Conservation (phyloP, 306 rosid species). For the Vachellia pachyceras region DNA sequence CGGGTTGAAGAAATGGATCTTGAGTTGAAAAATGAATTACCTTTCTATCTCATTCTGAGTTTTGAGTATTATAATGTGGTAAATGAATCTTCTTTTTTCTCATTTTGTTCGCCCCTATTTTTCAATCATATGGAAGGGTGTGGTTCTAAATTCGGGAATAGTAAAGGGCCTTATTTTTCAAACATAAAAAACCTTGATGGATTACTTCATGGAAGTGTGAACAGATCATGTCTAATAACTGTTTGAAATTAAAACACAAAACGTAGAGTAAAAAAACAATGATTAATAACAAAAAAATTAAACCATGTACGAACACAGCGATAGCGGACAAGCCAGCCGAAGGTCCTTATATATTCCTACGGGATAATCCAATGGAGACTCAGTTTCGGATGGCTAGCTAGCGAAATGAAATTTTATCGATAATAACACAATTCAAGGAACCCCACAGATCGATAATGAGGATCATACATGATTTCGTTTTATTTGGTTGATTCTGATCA, state of each 20-base stretch:
- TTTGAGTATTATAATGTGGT: slow-evolving; percentile 4
- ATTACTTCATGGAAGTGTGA: neutral
- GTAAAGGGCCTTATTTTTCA: too few species aligned
- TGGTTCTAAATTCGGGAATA: neutral
- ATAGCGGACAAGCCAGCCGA: too few species aligned
- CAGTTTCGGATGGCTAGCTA: neutral
- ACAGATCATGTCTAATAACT: too few species aligned
- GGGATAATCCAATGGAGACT: too few species aligned
- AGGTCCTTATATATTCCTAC: too few species aligned
- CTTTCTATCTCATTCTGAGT: neutral
- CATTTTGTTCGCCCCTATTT: neutral
- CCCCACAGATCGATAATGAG: neutral
- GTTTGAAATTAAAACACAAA: too few species aligned
- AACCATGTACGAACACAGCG: too few species aligned
- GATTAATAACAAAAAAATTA: too few species aligned
- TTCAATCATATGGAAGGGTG: neutral
- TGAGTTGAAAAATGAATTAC: neutral
- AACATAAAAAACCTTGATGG: neutral
- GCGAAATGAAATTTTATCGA: neutral
- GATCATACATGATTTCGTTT: neutral
- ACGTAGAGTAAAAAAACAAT: too few species aligned
- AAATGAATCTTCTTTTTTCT: neutral
- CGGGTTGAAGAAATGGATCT: neutral
- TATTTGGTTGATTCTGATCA: neutral
- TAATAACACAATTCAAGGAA: neutral